Evolutionary conservation across 495 filamentous ascomycete genomes (phyloP).

Genomic region (Hypoxylon cercidicola): DNA sequence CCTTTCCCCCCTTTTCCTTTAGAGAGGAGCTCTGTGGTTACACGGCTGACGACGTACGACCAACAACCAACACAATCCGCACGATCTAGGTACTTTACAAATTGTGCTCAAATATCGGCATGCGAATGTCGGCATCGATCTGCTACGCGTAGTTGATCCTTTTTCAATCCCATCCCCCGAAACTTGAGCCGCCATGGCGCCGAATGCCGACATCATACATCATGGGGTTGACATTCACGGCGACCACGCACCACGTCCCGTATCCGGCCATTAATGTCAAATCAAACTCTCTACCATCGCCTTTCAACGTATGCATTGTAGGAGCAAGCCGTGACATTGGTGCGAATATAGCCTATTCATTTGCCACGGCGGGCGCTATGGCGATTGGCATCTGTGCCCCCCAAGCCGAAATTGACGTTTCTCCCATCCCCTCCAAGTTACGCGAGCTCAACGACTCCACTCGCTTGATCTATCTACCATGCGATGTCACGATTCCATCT

Average conservation of each 20-base stretch:
- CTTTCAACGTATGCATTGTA: not conserved
- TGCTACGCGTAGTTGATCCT: too few relatives aligned
- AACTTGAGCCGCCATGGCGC: not conserved
- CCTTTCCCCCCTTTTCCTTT: too few relatives aligned
- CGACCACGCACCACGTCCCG: not conserved
- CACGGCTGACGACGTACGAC: too few relatives aligned
- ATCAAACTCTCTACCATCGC: not conserved
- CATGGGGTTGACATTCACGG: not conserved
- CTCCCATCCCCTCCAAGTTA: constrained; percentile 1
- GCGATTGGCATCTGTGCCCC: constrained; percentile 2
- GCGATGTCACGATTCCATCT: not conserved
- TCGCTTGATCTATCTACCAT: not conserved
- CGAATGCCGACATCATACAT: not conserved
- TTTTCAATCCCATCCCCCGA: too few relatives aligned
- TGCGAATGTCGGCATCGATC: too few relatives aligned
- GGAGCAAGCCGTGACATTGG: not conserved
- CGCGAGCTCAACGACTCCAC: not conserved
- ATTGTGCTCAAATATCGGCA: too few relatives aligned
- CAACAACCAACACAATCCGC: too few relatives aligned
- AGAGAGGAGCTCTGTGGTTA: too few relatives aligned
- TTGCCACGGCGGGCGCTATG: not conserved
- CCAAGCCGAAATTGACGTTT: constrained; percentile 18
- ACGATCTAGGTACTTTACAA: too few relatives aligned
- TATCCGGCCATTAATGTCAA: not conserved
- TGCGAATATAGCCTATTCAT: not conserved